A percentile compares a stretch with the other conserved stretches of the same genome.
Conservation (phyloP, 2,329 filamentous ascomycete genomes). For the Venturia oleaginea region DNA sequence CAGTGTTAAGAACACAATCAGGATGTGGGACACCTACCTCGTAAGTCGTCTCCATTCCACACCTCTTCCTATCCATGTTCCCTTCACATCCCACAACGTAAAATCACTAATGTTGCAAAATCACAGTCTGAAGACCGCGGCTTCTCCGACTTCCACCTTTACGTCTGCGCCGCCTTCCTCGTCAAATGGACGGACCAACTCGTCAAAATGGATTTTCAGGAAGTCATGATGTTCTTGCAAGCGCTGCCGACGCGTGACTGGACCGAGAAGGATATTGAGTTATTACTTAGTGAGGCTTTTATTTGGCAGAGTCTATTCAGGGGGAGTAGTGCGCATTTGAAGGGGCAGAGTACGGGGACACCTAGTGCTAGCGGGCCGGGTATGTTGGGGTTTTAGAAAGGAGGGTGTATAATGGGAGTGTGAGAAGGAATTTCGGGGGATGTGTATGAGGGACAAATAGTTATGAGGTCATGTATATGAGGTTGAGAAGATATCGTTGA, state of each 20-base stretch:
- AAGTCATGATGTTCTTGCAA: constrained; percentile 99
- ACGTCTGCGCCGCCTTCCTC: constrained; percentile 94
- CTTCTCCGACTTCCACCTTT: constrained; percentile 96
- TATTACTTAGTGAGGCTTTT: constrained; percentile 90
- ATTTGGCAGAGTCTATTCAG: constrained; percentile 98
- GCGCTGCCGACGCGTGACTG: constrained; percentile 84
- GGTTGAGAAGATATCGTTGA: too few relatives aligned
- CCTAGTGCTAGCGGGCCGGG: constrained; percentile 2
- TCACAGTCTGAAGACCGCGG: constrained; percentile 89
- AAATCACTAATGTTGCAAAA: neutral
- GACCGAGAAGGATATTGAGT: constrained; percentile 97
- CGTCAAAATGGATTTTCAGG: constrained; percentile 94
- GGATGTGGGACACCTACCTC: constrained; percentile 99
- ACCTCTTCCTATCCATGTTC: constrained; percentile 5
- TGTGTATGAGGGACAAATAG: too few relatives aligned
- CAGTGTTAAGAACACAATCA: constrained; percentile 88
- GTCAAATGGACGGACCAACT: constrained; percentile 97
- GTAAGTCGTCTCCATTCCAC: constrained; percentile 43
- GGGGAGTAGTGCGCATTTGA: constrained; percentile 80
- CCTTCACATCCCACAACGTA: neutral
- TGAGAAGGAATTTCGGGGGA: too few relatives aligned
- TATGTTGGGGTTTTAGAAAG: constrained; percentile 1
- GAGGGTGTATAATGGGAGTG: too few relatives aligned
- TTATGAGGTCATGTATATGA: too few relatives aligned
- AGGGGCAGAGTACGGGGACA: constrained; percentile 10